Base-by-base conservation (phyloP, 2,329 filamentous ascomycete species). In the Tolypocladium album region DNA sequence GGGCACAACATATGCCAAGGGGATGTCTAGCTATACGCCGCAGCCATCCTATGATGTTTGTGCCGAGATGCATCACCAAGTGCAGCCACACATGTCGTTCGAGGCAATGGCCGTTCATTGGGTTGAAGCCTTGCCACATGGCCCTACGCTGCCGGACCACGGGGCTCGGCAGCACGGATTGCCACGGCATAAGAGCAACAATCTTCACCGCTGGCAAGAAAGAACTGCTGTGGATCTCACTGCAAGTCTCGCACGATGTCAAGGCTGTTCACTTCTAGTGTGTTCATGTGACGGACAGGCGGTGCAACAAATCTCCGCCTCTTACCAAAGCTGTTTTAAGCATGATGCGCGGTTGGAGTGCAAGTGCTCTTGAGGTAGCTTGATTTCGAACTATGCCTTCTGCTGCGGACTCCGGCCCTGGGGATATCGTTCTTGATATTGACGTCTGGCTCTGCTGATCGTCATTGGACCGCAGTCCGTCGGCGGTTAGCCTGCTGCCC, bases 71-170 rank as follows among this genome's bases (percentile, higher is more conserved):
- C 53, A 68, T 68, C 4, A 2, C 47, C 36, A 59, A 62, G 61
- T 36, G 50, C 9, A 22, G 50, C 31, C 50, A 38, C 47, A 34
- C 17, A 55, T 55, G 50, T 20, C 20, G 20, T 36, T 38, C 31
- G 50, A 22, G 50, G 17, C 20, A 36, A n/a, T 20, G 50, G 13
- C 31, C 12, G 22, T 13, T 60, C 36, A 63, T 69, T 69, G 65
- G 67, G 63, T 63, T 62, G 61, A 61, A 66, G 67, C 61, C 57
- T 62, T 73, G 77, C 76, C 76, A 80, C 76, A 75, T 80, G 78
- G 76, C 77, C 74, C 65, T 63, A 69, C 70, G 67, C 75, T 72
- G 73, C 73, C 79, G 77, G 77, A 73, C 67, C 68, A 70, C 65
- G 67, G 64, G 62, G 62, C 31, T 57, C 67, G 68, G 45, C 66